A percentile compares a stretch with the other conserved stretches of the same genome.
phyloP scores from a whole-genome alignment of 2,329 filamentous ascomycete genomes.

The Colletotrichum magnum region DNA sequence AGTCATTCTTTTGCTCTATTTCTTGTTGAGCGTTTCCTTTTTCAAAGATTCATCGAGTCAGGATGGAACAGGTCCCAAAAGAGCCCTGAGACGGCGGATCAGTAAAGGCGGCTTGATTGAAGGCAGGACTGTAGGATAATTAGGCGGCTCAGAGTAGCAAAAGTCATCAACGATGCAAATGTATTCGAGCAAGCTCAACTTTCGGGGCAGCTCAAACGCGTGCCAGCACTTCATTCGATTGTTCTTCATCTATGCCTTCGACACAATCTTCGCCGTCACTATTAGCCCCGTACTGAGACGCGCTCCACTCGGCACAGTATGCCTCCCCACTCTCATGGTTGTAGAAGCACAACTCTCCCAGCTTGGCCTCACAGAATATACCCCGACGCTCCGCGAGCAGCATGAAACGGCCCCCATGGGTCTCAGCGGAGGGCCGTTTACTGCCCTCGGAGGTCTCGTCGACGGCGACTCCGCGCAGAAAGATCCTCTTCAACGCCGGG shows the following conservation, averaged over 20 bases:
- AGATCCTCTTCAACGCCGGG: background rate
- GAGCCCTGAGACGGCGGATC: no score
- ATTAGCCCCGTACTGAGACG: background rate
- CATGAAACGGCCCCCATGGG: background rate
- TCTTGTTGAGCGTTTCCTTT: background rate
- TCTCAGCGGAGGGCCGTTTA: background rate
- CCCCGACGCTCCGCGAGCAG: background rate
- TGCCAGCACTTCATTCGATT: background rate
- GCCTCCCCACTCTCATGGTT: background rate
- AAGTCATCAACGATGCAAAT: no score
- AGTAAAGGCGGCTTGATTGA: no score
- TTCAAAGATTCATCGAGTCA: background rate
- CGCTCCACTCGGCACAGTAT: background rate
- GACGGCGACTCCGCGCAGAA: background rate
- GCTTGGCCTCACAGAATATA: background rate
- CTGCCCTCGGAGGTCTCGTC: background rate
- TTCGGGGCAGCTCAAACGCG: background rate
- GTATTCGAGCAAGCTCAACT: no score
- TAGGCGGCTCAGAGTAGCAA: no score
- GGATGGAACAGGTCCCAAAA: background rate
- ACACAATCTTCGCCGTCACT: background rate
- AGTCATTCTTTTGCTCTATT: background rate
- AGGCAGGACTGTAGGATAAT: no score
- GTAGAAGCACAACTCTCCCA: background rate
- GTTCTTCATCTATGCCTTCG: background rate